These are phyloP conservation scores for Magnaporthiopsis incrustans DNA, from an alignment of 2,329 filamentous ascomycete genomes.

Conservation along the genomic window DNA sequence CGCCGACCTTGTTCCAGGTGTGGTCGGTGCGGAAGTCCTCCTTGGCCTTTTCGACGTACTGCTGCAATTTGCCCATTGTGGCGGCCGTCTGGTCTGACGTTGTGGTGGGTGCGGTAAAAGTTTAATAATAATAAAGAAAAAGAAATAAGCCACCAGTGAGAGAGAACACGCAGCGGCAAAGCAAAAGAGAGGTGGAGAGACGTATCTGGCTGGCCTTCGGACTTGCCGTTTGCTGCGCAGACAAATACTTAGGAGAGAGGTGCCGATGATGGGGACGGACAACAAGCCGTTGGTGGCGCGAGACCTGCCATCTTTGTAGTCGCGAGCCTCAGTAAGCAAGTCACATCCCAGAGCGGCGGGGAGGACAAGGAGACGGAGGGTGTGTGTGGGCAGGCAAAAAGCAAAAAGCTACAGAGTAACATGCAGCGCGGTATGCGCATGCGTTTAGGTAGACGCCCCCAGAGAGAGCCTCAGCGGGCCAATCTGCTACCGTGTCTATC, in stretches of 20 bases:
- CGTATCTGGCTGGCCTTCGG: background rate
- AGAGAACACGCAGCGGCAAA: background rate
- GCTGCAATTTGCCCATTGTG: background rate
- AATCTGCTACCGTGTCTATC: background rate
- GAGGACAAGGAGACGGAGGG: background rate
- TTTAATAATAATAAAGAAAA: no score
- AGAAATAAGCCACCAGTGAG: background rate
- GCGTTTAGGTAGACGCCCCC: no score
- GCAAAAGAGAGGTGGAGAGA: no score
- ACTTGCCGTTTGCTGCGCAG: background rate
- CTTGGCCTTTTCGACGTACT: slow-evolving; percentile 12
- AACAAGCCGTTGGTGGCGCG: background rate
- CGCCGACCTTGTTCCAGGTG: slow-evolving; percentile 25
- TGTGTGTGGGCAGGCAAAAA: background rate
- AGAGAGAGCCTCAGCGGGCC: background rate
- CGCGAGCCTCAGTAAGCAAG: background rate
- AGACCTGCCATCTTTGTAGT: background rate
- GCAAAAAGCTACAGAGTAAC: background rate
- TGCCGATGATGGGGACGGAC: background rate
- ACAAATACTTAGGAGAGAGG: background rate
- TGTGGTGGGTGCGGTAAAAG: no score
- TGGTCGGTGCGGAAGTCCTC: slow-evolving; percentile 28
- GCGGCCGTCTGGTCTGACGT: no score
- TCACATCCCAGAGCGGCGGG: background rate
- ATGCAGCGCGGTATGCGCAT: no score